Percentiles rank a stretch among this genome's conserved stretches.
These are phyloP conservation scores for Boletellus emodensis DNA, from an alignment of 768 basidiomycete genomes.

Conservation along the genomic window DNA sequence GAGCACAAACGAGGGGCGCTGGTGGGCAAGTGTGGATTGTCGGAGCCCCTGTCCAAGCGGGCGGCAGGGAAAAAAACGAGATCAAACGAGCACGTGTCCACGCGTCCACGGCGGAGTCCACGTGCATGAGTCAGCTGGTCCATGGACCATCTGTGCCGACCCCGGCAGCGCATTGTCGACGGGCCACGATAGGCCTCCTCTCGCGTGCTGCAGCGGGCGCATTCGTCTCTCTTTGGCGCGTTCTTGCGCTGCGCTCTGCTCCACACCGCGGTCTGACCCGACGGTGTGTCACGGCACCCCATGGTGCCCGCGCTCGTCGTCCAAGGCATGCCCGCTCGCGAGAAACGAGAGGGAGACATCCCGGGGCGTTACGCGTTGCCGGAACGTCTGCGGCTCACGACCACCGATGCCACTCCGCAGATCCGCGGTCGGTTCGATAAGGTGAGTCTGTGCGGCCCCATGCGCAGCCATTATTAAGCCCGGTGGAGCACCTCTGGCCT, in stretches of 20 bases:
- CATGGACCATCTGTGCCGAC: conserved; percentile 21
- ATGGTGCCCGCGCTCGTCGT: conserved; percentile 1
- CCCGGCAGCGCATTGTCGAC: conserved; percentile 12
- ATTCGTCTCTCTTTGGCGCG: too few relatives aligned
- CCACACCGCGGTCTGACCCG: not conserved
- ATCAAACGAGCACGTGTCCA: conserved; percentile 32
- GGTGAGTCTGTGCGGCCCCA: too few relatives aligned
- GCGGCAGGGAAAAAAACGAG: conserved; percentile 34
- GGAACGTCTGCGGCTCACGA: too few relatives aligned
- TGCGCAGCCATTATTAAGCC: not conserved
- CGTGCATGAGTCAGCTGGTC: conserved; percentile 20
- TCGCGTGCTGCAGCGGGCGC: not conserved
- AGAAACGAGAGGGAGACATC: too few relatives aligned
- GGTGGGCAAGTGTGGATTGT: conserved; percentile 33
- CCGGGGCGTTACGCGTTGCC: too few relatives aligned
- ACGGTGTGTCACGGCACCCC: conserved; percentile 3
- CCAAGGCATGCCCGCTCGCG: too few relatives aligned
- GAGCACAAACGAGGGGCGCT: conserved; percentile 11
- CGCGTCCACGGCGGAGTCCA: conserved; percentile 19
- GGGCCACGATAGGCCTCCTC: conserved; percentile 24
- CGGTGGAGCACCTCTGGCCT: conserved; percentile 18
- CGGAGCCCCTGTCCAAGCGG: conserved; percentile 36
- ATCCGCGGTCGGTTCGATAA: conserved; percentile 24
- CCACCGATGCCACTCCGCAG: conserved; percentile 15
- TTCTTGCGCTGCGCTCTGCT: too few relatives aligned